Conservation (phyloP, 345 rosid genomes). For the Eucalyptus shirleyi region DNA sequence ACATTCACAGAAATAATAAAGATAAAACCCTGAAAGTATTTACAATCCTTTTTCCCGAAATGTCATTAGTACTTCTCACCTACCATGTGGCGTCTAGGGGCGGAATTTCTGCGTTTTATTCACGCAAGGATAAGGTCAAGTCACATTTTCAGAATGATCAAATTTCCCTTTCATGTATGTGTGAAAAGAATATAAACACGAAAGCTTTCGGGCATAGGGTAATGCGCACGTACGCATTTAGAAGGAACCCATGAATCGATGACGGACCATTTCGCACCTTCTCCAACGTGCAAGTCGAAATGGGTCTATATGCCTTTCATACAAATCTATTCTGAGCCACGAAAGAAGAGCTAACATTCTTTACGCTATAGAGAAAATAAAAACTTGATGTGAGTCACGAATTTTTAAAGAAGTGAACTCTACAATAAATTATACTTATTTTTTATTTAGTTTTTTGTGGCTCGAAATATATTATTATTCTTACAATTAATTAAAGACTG, state of each 20-base stretch:
- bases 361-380: too few relatives aligned
- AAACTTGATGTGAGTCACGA: neutral
- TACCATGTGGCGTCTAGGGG: neutral
- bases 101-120: neutral
- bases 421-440: too few relatives aligned
- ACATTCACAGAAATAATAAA: neutral
- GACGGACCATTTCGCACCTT: too few relatives aligned
- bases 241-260: too few relatives aligned
- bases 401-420: too few relatives aligned
- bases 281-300: too few relatives aligned
- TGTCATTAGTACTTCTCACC: neutral
- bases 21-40: neutral
- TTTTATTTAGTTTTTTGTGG: neutral
- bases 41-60: neutral
- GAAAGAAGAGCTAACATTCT: too few relatives aligned
- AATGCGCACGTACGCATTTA: neutral
- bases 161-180: neutral
- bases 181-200: neutral
- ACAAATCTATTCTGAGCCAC: too few relatives aligned
- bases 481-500: too few relatives aligned
- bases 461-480: fast-evolving
- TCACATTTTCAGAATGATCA: neutral
- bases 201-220: neutral
- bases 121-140: neutral
- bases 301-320: too few relatives aligned